These are phyloP conservation scores for Pseudomonodictys pantanalensis DNA, from an alignment of 495 filamentous ascomycete genomes.

Conservation along the genomic window DNA sequence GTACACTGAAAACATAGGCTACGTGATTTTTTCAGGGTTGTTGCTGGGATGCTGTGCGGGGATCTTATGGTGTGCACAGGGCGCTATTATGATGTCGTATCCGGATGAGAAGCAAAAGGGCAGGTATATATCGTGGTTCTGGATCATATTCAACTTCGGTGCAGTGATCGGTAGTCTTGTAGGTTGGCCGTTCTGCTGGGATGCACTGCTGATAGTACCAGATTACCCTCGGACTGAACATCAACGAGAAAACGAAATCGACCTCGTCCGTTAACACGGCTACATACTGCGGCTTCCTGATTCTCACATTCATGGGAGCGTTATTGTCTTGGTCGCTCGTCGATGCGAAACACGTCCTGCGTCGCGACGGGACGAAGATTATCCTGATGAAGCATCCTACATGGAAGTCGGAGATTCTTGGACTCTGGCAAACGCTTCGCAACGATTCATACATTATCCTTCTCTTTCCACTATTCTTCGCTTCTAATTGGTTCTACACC, in stretches of 20 bases:
- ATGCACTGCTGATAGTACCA: constrained; percentile 15
- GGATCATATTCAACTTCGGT: constrained; percentile 92
- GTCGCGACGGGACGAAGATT: constrained; percentile 72
- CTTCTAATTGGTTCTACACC: constrained; percentile 44
- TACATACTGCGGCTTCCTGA: constrained; percentile 86
- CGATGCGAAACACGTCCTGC: constrained; percentile 70
- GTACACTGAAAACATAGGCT: constrained; percentile 61
- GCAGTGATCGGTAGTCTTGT: constrained; percentile 82
- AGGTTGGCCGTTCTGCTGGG: constrained; percentile 33
- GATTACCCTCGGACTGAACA: constrained; percentile 75
- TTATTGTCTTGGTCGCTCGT: constrained; percentile 65
- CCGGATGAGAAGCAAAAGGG: constrained; percentile 78
- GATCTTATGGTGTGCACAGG: constrained; percentile 86
- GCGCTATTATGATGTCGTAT: constrained; percentile 94
- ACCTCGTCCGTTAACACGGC: constrained; percentile 69
- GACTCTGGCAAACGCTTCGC: constrained; percentile 69
- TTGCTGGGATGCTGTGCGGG: constrained; percentile 72
- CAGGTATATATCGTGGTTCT: constrained; percentile 84
- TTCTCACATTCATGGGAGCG: constrained; percentile 76
- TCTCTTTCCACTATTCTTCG: constrained; percentile 59
- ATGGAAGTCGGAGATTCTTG: constrained; percentile 63
- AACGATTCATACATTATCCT: constrained; percentile 71
- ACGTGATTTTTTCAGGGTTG: constrained; percentile 56
- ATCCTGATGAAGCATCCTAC: constrained; percentile 83
- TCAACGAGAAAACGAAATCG: constrained; percentile 54